Evolutionary conservation across 768 basidiomycete species (phyloP).

Genomic region (Flagelloscypha sp.): DNA sequence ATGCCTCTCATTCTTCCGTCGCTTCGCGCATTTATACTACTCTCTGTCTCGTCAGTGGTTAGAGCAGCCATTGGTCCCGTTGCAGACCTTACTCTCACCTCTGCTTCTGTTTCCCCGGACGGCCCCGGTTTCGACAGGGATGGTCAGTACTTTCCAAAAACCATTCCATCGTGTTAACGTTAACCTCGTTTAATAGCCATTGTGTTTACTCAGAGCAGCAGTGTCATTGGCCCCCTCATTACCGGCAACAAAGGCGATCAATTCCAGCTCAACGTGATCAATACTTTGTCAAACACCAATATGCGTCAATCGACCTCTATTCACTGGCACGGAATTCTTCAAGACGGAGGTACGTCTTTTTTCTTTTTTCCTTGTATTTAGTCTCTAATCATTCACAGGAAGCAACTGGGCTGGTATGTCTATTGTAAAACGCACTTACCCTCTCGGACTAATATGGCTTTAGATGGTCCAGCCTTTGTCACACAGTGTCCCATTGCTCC

Average conservation of each 20-base stretch:
- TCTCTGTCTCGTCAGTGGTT: too few species aligned
- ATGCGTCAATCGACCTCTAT: constrained; percentile 34
- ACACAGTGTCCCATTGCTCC: constrained; percentile 38
- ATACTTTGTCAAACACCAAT: constrained; percentile 27
- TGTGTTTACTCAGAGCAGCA: constrained; percentile 5
- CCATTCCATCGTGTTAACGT: not conserved
- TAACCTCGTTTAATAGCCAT: not conserved
- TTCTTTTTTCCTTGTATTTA: not conserved
- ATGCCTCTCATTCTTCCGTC: too few species aligned
- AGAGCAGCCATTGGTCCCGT: constrained; percentile 11
- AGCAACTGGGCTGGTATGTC: constrained; percentile 23
- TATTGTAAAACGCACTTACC: constrained; percentile 10
- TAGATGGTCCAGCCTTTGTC: constrained; percentile 25
- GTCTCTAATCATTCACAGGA: constrained; percentile 6
- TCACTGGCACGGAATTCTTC: constrained; percentile 29
- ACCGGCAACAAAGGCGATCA: constrained; percentile 13
- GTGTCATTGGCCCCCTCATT: constrained; percentile 6
- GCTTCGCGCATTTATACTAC: too few species aligned
- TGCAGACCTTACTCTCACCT: constrained; percentile 7
- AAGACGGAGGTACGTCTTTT: constrained; percentile 18
- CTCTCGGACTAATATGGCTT: too few species aligned
- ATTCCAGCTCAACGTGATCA: constrained; percentile 34
- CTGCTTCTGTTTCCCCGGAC: constrained; percentile 8
- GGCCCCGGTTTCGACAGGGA: too few species aligned
- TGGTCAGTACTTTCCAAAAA: constrained; percentile 7